Percentiles rank a stretch among this genome's conserved stretches.
phyloP scores from a whole-genome alignment of 495 filamentous ascomycete genomes.

The Aspergillus hancockii region DNA sequence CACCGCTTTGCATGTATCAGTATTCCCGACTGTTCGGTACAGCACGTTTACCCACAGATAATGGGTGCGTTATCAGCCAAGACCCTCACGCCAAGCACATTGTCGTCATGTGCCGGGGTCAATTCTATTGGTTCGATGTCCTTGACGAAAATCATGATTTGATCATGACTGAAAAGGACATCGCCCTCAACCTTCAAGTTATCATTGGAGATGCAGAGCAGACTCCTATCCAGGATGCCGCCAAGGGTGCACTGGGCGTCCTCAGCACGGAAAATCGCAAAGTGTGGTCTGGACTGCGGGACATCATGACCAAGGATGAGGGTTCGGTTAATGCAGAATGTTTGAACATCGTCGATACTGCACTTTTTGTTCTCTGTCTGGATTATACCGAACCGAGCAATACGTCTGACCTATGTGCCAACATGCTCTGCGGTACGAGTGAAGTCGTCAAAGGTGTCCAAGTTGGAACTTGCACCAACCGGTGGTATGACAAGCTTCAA shows the following conservation, averaged over 20 bases:
- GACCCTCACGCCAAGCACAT: slow-evolving; percentile 87
- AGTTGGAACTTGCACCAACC: slow-evolving; percentile 94
- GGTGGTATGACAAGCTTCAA: slow-evolving; percentile 99
- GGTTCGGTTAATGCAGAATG: slow-evolving; percentile 94
- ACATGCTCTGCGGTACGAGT: slow-evolving; percentile 97
- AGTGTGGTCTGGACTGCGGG: slow-evolving; percentile 87
- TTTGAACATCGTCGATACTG: slow-evolving; percentile 89
- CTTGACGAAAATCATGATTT: slow-evolving; percentile 90
- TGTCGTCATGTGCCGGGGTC: slow-evolving; percentile 91
- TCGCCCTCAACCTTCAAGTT: slow-evolving; percentile 87
- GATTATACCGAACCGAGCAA: slow-evolving; percentile 86
- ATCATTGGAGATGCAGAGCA: slow-evolving; percentile 88
- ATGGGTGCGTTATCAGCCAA: slow-evolving; percentile 94
- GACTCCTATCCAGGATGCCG: slow-evolving; percentile 88
- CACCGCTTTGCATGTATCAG: slow-evolving; percentile 94
- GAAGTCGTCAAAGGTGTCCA: slow-evolving; percentile 91
- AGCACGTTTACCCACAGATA: slow-evolving; percentile 89
- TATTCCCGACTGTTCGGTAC: slow-evolving; percentile 96
- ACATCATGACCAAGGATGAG: slow-evolving; percentile 83
- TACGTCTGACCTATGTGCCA: slow-evolving; percentile 82
- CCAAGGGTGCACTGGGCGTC: slow-evolving; percentile 89
- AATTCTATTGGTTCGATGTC: slow-evolving; percentile 99
- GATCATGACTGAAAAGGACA: slow-evolving; percentile 96
- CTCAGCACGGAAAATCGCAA: slow-evolving; percentile 96
- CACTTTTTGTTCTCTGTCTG: slow-evolving; percentile 87